Percentiles rank a stretch among this genome's conserved stretches.
These are phyloP conservation scores for Thermomucor indicae-seudaticae DNA, from an alignment of 371 early-diverging fungal genomes.

Conservation along the genomic window DNA sequence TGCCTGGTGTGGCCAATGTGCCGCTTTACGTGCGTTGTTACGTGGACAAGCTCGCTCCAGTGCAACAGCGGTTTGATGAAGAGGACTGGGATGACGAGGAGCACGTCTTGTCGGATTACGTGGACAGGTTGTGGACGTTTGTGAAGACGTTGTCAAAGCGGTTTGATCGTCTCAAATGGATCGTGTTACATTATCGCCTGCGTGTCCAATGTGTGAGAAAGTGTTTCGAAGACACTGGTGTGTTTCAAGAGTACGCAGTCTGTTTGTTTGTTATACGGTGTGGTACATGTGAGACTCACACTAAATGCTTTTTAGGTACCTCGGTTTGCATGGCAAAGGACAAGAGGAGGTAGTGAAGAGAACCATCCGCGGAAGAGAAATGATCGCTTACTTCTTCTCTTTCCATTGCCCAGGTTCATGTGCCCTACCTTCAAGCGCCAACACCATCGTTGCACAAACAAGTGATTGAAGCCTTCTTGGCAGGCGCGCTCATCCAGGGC, in stretches of 20 bases:
- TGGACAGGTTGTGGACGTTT: constrained; percentile 15
- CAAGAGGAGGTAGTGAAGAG: no score
- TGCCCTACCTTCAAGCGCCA: not conserved
- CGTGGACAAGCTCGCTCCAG: constrained; percentile 11
- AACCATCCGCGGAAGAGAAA: no score
- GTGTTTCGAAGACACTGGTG: constrained; percentile 9
- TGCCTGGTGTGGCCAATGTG: not conserved
- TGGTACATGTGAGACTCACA: no score
- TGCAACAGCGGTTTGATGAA: not conserved
- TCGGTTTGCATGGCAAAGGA: no score
- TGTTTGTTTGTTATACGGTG: no score
- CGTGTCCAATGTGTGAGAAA: constrained; percentile 19
- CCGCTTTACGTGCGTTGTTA: constrained; percentile 4
- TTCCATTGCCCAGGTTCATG: no score
- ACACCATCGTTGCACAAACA: not conserved
- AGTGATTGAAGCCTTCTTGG: not conserved
- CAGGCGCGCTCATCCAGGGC: not conserved
- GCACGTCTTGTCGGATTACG: constrained; percentile 9
- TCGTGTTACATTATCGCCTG: constrained; percentile 16
- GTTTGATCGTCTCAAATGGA: constrained; percentile 11
- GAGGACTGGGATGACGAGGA: constrained; percentile 23
- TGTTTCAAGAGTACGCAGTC: constrained; percentile 18
- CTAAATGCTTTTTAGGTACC: no score
- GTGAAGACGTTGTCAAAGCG: constrained; percentile 11
- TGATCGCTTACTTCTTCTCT: no score